A percentile compares a stretch with the other conserved stretches of the same genome.
Conservation (phyloP, 129 eudicot genomes). For the Pittosporum tobira region DNA sequence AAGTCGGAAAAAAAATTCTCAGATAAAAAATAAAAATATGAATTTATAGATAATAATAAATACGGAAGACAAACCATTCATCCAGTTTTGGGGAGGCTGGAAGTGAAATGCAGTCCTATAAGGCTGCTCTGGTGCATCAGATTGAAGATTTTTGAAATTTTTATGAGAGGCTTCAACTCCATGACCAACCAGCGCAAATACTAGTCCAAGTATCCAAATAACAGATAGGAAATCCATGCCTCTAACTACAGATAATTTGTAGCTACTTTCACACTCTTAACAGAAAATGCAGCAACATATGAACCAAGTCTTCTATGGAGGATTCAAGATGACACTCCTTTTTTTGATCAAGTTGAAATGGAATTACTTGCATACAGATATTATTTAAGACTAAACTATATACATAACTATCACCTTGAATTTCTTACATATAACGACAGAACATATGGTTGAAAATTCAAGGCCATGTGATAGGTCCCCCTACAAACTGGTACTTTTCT, state of each 20-base stretch:
- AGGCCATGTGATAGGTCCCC: slow-evolving; percentile 2
- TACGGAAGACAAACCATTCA: too few relatives aligned
- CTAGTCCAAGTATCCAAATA: slow-evolving; percentile 10
- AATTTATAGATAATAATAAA: too few relatives aligned
- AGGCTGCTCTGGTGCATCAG: too few relatives aligned
- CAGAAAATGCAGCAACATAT: slow-evolving; percentile 6
- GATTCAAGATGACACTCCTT: not conserved
- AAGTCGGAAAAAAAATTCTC: too few relatives aligned
- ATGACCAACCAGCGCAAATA: slow-evolving; percentile 15
- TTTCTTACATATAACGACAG: not conserved
- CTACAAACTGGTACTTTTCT: not conserved
- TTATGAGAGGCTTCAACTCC: slow-evolving; percentile 15
- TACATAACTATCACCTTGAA: too few relatives aligned
- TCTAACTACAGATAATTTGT: not conserved
- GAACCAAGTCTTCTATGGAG: slow-evolving; percentile 13
- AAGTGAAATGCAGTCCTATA: too few relatives aligned
- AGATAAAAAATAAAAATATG: too few relatives aligned
- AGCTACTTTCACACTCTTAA: not conserved
- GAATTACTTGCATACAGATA: not conserved
- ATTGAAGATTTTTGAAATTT: not conserved
- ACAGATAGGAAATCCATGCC: slow-evolving; percentile 3
- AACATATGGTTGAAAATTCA: not conserved
- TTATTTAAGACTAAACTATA: not conserved
- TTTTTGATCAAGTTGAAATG: not conserved
- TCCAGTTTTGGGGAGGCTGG: too few relatives aligned